Evolutionary conservation across 495 filamentous ascomycete species (phyloP).

Genomic region (Aspergillus asperescens): DNA sequence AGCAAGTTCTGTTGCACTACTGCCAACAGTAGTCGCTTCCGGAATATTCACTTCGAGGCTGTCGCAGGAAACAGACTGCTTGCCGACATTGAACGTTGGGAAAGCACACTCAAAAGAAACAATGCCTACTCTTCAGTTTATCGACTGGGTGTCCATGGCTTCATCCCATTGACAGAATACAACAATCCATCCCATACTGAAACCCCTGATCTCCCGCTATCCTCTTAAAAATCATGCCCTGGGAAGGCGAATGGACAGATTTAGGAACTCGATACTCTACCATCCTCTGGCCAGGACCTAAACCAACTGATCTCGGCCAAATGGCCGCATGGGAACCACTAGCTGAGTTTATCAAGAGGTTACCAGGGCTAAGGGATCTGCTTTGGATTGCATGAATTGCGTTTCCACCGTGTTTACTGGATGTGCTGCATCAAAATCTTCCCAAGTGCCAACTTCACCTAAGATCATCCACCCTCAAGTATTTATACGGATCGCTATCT

Average conservation of each 20-base stretch:
- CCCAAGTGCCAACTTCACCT: background rate
- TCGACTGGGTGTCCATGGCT: background rate
- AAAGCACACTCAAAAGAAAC: constrained; percentile 1
- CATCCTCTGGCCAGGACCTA: background rate
- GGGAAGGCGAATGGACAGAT: constrained; percentile 4
- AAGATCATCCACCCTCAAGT: background rate
- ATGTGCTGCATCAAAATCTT: background rate
- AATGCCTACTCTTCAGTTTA: background rate
- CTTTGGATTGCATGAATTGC: background rate
- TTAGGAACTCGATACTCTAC: background rate
- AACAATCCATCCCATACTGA: constrained; percentile 1
- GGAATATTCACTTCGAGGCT: background rate
- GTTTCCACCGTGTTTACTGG: background rate
- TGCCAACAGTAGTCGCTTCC: background rate
- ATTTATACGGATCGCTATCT: background rate
- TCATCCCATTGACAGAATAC: background rate
- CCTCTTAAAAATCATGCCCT: background rate
- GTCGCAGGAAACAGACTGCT: background rate
- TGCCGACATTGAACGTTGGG: background rate
- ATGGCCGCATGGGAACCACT: constrained; percentile 3
- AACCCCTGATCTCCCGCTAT: background rate
- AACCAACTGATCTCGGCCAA: background rate
- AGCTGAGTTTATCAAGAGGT: background rate
- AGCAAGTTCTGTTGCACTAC: background rate
- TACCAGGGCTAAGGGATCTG: background rate